Conservation (phyloP, 1,284 basidiomycete species). For the Ustilago nuda region DNA sequence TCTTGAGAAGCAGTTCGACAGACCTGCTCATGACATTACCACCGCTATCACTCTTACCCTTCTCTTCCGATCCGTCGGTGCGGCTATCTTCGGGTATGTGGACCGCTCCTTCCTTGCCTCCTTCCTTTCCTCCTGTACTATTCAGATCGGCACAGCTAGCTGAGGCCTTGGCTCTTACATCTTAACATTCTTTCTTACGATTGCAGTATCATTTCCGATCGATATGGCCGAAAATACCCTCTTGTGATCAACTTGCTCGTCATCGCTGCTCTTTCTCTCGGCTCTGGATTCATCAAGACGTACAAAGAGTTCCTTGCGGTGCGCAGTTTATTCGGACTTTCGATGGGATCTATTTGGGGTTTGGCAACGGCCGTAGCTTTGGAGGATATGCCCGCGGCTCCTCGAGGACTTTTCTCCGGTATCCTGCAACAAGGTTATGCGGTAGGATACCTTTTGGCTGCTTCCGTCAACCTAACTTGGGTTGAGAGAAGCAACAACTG, state of each 20-base stretch:
- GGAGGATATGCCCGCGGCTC: slow-evolving; percentile 87
- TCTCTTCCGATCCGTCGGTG: slow-evolving; percentile 87
- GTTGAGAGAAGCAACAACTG: slow-evolving; percentile 71
- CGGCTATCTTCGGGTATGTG: slow-evolving; percentile 78
- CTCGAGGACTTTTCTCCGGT: slow-evolving; percentile 86
- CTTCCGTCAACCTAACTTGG: slow-evolving; percentile 79
- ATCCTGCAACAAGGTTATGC: slow-evolving; percentile 86
- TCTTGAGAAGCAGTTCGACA: slow-evolving; percentile 38
- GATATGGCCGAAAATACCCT: slow-evolving; percentile 93
- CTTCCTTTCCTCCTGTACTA: not conserved
- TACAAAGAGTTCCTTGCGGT: slow-evolving; percentile 72
- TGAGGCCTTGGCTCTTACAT: not conserved
- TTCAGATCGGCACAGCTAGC: not conserved
- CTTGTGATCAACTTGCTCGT: slow-evolving; percentile 75
- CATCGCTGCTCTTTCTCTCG: slow-evolving; percentile 77
- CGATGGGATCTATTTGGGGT: slow-evolving; percentile 74
- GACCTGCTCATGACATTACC: slow-evolving; percentile 46
- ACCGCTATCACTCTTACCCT: slow-evolving; percentile 88
- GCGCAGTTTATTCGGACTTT: slow-evolving; percentile 72
- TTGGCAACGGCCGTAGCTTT: slow-evolving; percentile 73
- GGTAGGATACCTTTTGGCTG: slow-evolving; percentile 72
- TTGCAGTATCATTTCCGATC: slow-evolving; percentile 64
- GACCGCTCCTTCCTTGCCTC: not conserved
- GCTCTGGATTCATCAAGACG: slow-evolving; percentile 73
- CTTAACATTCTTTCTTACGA: not conserved